Percentiles rank a stretch among this genome's conserved stretches.
These are phyloP conservation scores for Exophiala viscosa DNA, from an alignment of 2,329 filamentous ascomycete species.

Conservation along the genomic window DNA sequence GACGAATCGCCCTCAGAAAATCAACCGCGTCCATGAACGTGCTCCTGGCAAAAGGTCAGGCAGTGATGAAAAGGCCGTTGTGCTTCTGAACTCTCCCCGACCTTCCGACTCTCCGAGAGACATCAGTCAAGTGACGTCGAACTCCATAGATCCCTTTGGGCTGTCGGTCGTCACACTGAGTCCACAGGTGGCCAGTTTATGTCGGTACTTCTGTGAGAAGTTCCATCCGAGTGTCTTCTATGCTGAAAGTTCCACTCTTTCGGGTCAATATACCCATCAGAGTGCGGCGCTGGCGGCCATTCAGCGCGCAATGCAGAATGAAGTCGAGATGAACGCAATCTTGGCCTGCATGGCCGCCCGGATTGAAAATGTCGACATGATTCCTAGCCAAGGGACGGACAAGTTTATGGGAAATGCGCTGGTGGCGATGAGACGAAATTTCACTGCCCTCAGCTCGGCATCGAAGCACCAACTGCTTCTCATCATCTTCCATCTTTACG, in stretches of 20 bases:
- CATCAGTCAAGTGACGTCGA: constrained; percentile 19
- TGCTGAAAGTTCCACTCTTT: constrained; percentile 20
- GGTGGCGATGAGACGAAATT: constrained; percentile 18
- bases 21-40: neutral
- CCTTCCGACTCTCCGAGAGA: constrained; percentile 11
- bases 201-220: constrained; percentile 23
- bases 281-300: constrained; percentile 16
- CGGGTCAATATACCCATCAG: constrained; percentile 22
- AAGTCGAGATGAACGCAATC: constrained; percentile 27
- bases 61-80: constrained; percentile 1
- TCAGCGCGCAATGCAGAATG: constrained; percentile 22
- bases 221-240: constrained; percentile 26
- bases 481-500: constrained; percentile 26
- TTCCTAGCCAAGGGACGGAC: constrained; percentile 21
- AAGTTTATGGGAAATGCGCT: constrained; percentile 24
- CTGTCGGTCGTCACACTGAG: constrained; percentile 23
- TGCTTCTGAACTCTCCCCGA: constrained; percentile 10
- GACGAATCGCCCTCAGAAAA: neutral
- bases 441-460: constrained; percentile 20
- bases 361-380: constrained; percentile 21
- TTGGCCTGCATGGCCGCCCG: constrained; percentile 26
- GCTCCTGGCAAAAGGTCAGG: neutral
- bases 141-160: constrained; percentile 22
- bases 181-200: constrained; percentile 19
- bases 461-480: constrained; percentile 22